Base-by-base conservation (phyloP, 352 stramenopile species). In the Pelagophyceae sp. region DNA sequence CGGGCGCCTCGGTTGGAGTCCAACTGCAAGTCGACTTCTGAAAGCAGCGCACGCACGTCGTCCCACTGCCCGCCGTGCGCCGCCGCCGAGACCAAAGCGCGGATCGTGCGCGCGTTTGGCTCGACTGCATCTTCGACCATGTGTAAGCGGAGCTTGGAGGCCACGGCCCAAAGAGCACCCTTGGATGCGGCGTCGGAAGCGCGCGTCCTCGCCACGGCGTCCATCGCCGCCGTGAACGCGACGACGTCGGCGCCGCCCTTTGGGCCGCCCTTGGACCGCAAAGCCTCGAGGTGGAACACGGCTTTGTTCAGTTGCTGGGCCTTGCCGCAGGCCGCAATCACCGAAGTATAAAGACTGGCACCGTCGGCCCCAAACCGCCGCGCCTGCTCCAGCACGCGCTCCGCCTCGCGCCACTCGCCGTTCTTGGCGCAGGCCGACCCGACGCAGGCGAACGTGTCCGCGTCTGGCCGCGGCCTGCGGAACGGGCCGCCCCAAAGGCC, bases 171-270 rank as follows among this genome's bases (percentile, higher is more conserved):
- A 20, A 29, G 35, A 37, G 5, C 67, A 0, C 15, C 35, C 5
- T 37, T 33, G 11, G 67, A 33, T 5, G 17, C 51, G 17, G 67
- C 33, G 38, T 74, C 67, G 35, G 11, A 23, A 11, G 45, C 67
- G 67, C 37, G 35, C 2, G 35, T 23, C 15, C 67, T 33, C 33
- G 67, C 67, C 35, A 17, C 29, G 17, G 67, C 33, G 38, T 74
- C 67, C 35, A 74, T 37, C 2, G 67, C 67, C 67, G 67, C 33
- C 17, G 67, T 74, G 67, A 58, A 74, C 35, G 67, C 67, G 33
- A 74, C 2, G 67, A 58, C 38, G 38, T 74, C 67, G 15, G 35
- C 67, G 35, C 33, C 11, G 33, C 67, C 37, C 19, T 17, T 11
- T n/a, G n/a, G n/a, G 11, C 11, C 11, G 45, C 23, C 45, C 33